phyloP scores from a whole-genome alignment of 164 flowering plant genomes.

The Kalanchoe fedtschenkoi region DNA sequence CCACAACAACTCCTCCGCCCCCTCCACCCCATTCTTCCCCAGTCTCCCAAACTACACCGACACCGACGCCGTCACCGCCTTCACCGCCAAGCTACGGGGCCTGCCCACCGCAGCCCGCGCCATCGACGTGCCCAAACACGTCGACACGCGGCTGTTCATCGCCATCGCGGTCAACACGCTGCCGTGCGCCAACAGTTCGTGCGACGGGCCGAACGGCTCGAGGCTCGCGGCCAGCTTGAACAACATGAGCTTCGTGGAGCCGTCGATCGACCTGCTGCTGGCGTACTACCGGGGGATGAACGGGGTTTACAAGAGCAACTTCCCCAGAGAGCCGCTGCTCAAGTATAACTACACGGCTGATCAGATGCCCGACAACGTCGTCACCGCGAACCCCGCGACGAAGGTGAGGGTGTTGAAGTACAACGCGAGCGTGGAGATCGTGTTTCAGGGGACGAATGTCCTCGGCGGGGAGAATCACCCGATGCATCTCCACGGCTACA shows the following conservation, averaged over 20 bases:
- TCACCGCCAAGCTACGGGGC: conserved; percentile 12
- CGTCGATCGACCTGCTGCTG: neutral
- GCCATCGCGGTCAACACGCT: conserved; percentile 11
- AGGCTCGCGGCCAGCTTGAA: conserved; percentile 19
- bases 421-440: conserved; percentile 14
- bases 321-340: conserved; percentile 4
- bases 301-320: conserved; percentile 4
- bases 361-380: neutral
- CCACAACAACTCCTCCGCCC: conserved; percentile 1
- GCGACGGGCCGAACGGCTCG: conserved; percentile 12
- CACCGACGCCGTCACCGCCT: conserved; percentile 6
- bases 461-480: conserved; percentile 12
- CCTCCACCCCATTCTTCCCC: conserved; percentile 5
- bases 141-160: neutral
- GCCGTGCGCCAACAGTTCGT: conserved; percentile 8
- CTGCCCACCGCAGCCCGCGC: conserved; percentile 15
- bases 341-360: conserved; percentile 8
- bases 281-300: conserved; percentile 8
- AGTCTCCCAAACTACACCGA: conserved; percentile 12
- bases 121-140: conserved; percentile 12
- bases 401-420: conserved; percentile 10
- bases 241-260: conserved; percentile 11
- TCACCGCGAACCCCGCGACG: neutral
- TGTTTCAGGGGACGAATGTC: conserved; percentile 15
- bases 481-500: conserved; percentile 17